Percentiles rank a stretch among this genome's conserved stretches.
Conservation (phyloP, 2,329 filamentous ascomycete genomes). For the Diaporthe sp. region DNA sequence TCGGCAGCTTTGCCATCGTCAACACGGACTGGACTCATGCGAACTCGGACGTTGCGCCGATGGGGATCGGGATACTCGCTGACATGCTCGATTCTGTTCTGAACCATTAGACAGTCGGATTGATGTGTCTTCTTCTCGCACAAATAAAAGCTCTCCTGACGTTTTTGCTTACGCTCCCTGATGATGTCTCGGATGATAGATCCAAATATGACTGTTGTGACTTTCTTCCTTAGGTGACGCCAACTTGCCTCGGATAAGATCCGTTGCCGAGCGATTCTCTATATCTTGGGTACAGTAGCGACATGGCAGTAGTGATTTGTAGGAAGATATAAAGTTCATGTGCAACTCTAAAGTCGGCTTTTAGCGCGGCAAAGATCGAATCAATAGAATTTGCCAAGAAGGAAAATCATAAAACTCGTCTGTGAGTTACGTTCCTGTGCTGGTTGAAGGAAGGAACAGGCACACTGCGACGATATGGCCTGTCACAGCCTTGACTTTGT, state of each 20-base stretch:
- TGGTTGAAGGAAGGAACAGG: background rate
- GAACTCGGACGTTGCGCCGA: conserved; percentile 11
- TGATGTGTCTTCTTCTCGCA: background rate
- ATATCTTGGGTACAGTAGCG: background rate
- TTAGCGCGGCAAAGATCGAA: no score
- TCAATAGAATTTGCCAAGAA: no score
- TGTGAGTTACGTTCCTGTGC: background rate
- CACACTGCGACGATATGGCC: background rate
- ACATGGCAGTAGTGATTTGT: background rate
- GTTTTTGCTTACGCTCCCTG: background rate
- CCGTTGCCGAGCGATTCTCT: background rate
- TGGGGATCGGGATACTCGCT: conserved; percentile 11
- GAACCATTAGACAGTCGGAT: background rate
- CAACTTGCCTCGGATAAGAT: background rate
- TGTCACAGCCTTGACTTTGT: background rate
- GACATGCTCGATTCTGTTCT: conserved; percentile 13
- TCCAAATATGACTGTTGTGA: background rate
- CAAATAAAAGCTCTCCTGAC: background rate
- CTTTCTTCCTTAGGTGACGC: background rate
- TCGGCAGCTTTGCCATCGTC: conserved; percentile 9
- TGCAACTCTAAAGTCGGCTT: background rate
- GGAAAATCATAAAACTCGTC: no score
- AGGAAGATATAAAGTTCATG: background rate
- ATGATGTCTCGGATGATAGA: no score
- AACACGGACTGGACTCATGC: conserved; percentile 11